phyloP scores from a whole-genome alignment of 257 asterid genomes.

The Forsythia suspensa region DNA sequence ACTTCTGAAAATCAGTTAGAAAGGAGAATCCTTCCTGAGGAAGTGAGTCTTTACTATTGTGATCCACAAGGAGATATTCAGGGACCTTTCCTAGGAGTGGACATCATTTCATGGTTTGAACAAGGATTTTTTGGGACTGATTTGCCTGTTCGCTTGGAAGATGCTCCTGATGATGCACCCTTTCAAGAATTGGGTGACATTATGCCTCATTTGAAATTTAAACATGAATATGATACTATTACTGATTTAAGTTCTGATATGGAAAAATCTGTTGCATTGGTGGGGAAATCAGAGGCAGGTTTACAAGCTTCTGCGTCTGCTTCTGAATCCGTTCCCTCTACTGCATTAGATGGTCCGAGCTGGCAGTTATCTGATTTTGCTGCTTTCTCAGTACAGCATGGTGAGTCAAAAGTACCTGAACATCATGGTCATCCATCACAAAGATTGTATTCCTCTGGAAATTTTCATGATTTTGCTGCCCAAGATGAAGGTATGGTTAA shows the following conservation, averaged over 20 bases:
- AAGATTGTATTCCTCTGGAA: slow-evolving; percentile 44
- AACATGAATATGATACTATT: slow-evolving; percentile 37
- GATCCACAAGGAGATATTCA: slow-evolving; percentile 98
- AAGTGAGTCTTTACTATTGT: slow-evolving; percentile 77
- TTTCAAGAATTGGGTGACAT: slow-evolving; percentile 81
- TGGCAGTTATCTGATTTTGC: slow-evolving; percentile 63
- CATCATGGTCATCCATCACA: slow-evolving; percentile 46
- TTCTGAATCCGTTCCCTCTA: slow-evolving; percentile 42
- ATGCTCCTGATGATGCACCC: slow-evolving; percentile 75
- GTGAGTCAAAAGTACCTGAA: slow-evolving; percentile 47
- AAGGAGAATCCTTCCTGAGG: slow-evolving; percentile 66
- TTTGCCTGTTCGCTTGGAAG: slow-evolving; percentile 88
- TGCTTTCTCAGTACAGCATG: slow-evolving; percentile 44
- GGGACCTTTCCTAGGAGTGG: slow-evolving; percentile 98
- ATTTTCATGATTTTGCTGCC: slow-evolving; percentile 48
- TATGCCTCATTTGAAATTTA: slow-evolving; percentile 82
- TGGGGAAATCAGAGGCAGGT: slow-evolving; percentile 43
- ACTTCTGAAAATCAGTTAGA: slow-evolving; percentile 44
- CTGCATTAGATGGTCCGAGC: slow-evolving; percentile 40
- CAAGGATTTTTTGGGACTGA: slow-evolving; percentile 96
- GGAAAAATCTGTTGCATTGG: slow-evolving; percentile 50
- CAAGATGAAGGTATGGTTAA: slow-evolving; percentile 69
- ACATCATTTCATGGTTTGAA: slow-evolving; percentile 94
- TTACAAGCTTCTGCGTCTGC: slow-evolving; percentile 39
- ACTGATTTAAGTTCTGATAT: slow-evolving; percentile 37